phyloP scores from a whole-genome alignment of 2,329 filamentous ascomycete species.

The Fusarium sulawesiense region DNA sequence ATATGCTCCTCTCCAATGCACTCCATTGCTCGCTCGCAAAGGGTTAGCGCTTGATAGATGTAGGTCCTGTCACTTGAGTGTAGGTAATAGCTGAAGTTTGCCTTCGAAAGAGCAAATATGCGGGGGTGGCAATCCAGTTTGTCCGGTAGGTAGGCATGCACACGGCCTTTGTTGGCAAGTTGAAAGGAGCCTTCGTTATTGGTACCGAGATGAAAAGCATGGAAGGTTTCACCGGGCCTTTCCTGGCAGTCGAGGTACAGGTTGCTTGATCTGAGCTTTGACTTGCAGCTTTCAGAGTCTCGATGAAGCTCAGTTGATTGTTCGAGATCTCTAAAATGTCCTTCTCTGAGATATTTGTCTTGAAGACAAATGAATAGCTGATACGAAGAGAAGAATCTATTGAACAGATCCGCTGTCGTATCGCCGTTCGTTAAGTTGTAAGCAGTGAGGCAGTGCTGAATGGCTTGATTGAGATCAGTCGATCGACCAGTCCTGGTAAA shows the following conservation, averaged over 20 bases:
- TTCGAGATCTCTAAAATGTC: accelerated
- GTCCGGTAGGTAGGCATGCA: accelerated
- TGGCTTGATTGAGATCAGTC: not conserved
- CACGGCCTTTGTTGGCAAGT: not conserved
- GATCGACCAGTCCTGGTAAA: not conserved
- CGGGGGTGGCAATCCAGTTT: not conserved
- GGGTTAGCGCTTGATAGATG: accelerated
- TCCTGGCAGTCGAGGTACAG: not conserved
- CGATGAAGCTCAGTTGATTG: not conserved
- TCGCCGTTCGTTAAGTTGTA: not conserved
- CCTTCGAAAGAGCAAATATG: accelerated
- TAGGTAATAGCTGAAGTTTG: not conserved
- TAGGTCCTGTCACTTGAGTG: accelerated
- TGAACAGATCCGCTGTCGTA: accelerated
- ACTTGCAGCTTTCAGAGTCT: not conserved
- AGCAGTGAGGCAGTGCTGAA: not conserved
- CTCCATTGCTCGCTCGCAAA: not conserved
- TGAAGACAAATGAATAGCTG: accelerated
- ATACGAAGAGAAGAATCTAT: not conserved
- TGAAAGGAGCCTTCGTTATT: accelerated
- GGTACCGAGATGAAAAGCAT: not conserved
- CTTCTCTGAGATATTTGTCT: not conserved
- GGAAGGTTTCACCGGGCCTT: not conserved
- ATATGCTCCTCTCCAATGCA: not conserved
- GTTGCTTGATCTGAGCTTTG: accelerated